These are phyloP conservation scores for Salix brachista DNA, from an alignment of 345 rosid genomes.

Conservation along the genomic window DNA sequence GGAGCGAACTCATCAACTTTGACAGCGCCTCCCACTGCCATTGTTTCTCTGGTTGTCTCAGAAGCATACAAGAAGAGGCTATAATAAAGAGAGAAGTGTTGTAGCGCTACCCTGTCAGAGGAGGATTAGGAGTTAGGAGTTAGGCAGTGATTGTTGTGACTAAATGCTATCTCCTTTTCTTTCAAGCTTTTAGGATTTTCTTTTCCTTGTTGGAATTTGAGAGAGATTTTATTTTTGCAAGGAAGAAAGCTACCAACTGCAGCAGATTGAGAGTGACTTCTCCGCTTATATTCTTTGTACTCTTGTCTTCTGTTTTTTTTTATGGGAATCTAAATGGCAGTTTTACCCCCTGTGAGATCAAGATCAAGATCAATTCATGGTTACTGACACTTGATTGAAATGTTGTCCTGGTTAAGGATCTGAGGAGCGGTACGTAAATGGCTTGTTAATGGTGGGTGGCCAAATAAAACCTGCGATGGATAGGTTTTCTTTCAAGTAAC, in stretches of 20 bases:
- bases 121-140: not conserved
- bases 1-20: constrained; percentile 68
- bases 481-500: no score
- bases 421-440: no score
- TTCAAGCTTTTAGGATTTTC: not conserved
- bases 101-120: not conserved
- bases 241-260: constrained; percentile 20
- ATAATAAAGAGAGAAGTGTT: no score
- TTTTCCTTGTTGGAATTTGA: not conserved
- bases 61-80: not conserved
- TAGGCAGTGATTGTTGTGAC: constrained; percentile 14
- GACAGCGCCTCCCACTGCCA: constrained; percentile 29
- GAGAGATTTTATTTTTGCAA: not conserved
- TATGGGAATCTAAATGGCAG: not conserved
- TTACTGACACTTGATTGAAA: no score
- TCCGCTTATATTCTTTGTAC: not conserved
- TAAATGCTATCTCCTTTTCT: not conserved
- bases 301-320: not conserved
- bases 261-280: constrained; percentile 22
- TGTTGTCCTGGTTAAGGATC: not conserved
- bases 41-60: not conserved
- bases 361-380: not conserved
- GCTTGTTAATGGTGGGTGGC: not conserved
- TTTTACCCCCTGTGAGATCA: not conserved
- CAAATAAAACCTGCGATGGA: not conserved